Percentiles rank a stretch among this genome's conserved stretches.
These are phyloP conservation scores for Aspergillus sp. DNA, from an alignment of 2,329 filamentous ascomycete genomes.

Conservation along the genomic window DNA sequence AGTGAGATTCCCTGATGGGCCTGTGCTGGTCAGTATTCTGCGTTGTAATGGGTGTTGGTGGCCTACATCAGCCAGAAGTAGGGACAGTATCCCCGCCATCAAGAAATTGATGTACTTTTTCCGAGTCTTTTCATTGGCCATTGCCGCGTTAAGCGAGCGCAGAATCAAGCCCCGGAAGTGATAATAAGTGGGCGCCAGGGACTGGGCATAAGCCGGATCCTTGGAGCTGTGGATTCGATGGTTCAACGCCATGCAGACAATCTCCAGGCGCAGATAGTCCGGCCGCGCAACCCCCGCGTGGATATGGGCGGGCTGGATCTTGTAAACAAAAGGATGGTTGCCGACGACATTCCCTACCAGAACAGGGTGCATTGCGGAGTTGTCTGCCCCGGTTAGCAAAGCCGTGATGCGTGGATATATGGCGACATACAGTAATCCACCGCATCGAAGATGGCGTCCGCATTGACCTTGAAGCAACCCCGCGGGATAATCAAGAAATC, in stretches of 20 bases:
- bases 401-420: background rate
- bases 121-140: background rate
- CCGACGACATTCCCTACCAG: background rate
- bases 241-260: constrained; percentile 34
- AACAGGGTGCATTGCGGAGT: background rate
- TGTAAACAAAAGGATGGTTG: background rate
- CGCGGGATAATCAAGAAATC: background rate
- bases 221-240: constrained; percentile 33
- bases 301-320: constrained; percentile 8
- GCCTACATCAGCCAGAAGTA: background rate
- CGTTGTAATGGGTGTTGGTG: too few relatives aligned
- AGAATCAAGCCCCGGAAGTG: background rate
- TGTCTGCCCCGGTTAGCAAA: background rate
- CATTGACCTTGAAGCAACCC: background rate
- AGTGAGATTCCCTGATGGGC: constrained; percentile 29
- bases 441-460: background rate
- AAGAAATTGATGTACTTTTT: background rate
- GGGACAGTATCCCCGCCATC: background rate
- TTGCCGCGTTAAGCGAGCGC: background rate
- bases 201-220: constrained; percentile 13
- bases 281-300: constrained; percentile 19
- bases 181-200: constrained; percentile 10
- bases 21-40: constrained; percentile 14
- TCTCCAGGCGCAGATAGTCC: constrained; percentile 29
- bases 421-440: background rate